phyloP scores from a whole-genome alignment of 768 basidiomycete genomes.

The Agrocybe chaxingu region DNA sequence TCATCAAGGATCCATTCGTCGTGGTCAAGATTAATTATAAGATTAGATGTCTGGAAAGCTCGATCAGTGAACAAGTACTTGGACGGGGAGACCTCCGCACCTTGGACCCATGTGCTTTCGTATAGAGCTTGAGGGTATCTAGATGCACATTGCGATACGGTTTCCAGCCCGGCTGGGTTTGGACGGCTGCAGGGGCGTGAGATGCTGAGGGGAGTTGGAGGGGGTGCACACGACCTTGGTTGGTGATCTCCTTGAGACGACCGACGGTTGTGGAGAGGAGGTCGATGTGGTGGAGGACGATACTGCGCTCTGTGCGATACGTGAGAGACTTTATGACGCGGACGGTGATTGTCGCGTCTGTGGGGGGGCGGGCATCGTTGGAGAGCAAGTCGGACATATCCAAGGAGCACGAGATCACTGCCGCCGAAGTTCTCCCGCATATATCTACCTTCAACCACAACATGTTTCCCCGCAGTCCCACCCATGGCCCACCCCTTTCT shows the following conservation, averaged over 20 bases:
- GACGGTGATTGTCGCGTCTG: constrained; percentile 82
- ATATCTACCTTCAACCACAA: constrained; percentile 7
- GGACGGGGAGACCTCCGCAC: constrained; percentile 33
- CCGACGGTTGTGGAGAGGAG: constrained; percentile 78
- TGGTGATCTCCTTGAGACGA: constrained; percentile 68
- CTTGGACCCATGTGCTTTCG: constrained; percentile 93
- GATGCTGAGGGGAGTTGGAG: constrained; percentile 4
- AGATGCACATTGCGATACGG: constrained; percentile 73
- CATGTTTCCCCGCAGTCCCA: constrained; percentile 19
- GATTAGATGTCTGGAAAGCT: constrained; percentile 76
- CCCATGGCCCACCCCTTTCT: constrained; percentile 44
- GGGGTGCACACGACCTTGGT: constrained; percentile 47
- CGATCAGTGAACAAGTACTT: neutral
- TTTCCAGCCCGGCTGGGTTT: constrained; percentile 80
- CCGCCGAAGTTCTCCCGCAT: constrained; percentile 11
- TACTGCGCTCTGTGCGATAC: constrained; percentile 83
- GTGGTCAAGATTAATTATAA: constrained; percentile 96
- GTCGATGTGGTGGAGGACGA: constrained; percentile 81
- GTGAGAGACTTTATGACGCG: constrained; percentile 95
- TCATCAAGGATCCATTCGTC: constrained; percentile 90
- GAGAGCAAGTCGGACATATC: constrained; percentile 41
- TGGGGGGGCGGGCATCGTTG: constrained; percentile 63
- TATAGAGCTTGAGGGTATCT: constrained; percentile 93
- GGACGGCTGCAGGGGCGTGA: constrained; percentile 49
- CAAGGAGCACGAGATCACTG: neutral